These are phyloP conservation scores for Colletotrichum gloeosporioides DNA, from an alignment of 2,329 filamentous ascomycete species.

Conservation along the genomic window DNA sequence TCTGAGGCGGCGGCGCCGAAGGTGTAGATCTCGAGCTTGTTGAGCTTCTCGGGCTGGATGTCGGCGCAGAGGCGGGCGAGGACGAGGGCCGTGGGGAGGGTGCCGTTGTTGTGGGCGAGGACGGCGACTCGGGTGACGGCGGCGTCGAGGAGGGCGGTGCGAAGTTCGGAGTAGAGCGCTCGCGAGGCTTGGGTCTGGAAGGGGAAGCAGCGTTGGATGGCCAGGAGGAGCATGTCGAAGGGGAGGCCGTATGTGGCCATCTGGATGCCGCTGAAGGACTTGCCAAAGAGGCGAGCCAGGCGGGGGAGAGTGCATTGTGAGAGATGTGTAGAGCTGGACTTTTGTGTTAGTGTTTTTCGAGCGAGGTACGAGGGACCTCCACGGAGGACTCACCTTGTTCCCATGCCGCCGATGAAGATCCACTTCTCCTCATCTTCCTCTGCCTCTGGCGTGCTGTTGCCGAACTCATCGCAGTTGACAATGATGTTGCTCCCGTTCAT, in stretches of 20 bases:
- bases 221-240: conserved; percentile 52
- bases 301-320: conserved; percentile 35
- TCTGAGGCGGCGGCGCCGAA: conserved; percentile 45
- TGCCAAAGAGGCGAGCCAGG: conserved; percentile 39
- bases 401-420: conserved; percentile 39
- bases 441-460: conserved; percentile 31
- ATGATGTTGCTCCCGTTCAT: conserved; percentile 31
- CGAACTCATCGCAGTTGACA: conserved; percentile 24
- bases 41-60: conserved; percentile 36
- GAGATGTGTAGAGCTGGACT: conserved; percentile 31
- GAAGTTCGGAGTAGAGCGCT: conserved; percentile 40
- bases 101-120: conserved; percentile 44
- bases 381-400: conserved; percentile 31
- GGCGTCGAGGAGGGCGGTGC: conserved; percentile 37
- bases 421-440: conserved; percentile 35
- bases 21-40: conserved; percentile 49
- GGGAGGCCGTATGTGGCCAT: conserved; percentile 55
- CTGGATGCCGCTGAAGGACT: conserved; percentile 55
- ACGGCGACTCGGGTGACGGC: conserved; percentile 39
- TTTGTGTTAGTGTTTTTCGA: background rate
- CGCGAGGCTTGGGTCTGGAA: conserved; percentile 33
- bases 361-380: background rate
- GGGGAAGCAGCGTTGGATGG: conserved; percentile 35
- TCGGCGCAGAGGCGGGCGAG: conserved; percentile 43
- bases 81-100: conserved; percentile 38